These are phyloP conservation scores for Macaranga tanarius DNA, from an alignment of 441 rosid genomes.

Conservation along the genomic window DNA sequence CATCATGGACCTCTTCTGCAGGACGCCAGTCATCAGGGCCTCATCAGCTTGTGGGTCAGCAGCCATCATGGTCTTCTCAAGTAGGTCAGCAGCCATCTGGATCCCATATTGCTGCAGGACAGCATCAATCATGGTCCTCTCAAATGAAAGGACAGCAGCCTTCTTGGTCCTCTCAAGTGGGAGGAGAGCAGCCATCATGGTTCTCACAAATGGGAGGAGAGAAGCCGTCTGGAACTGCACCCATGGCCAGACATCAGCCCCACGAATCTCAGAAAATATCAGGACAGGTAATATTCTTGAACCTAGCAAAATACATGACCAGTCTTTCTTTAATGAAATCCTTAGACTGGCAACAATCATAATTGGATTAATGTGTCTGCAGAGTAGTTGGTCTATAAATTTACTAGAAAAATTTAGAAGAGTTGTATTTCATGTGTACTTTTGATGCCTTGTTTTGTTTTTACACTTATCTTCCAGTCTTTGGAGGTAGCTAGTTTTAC, in stretches of 20 bases:
- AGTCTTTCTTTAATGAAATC: too few species aligned
- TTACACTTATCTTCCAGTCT: too few species aligned
- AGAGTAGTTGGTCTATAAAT: too few species aligned
- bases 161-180: not conserved
- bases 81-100: constrained; percentile 14
- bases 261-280: constrained; percentile 17
- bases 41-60: constrained; percentile 9
- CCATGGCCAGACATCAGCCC: constrained; percentile 9
- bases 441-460: too few species aligned
- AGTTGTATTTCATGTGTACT: too few species aligned
- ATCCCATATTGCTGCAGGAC: constrained; percentile 18
- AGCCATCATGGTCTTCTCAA: constrained; percentile 15
- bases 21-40: constrained; percentile 31
- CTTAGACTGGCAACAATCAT: too few species aligned
- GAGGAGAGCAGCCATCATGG: constrained; percentile 12
- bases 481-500: too few species aligned
- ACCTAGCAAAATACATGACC: not conserved
- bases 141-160: constrained; percentile 31
- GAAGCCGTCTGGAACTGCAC: constrained; percentile 17
- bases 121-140: constrained; percentile 32
- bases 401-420: too few species aligned
- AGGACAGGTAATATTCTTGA: constrained; percentile 6
- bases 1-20: constrained; percentile 27
- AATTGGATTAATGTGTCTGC: too few species aligned
- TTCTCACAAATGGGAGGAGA: not conserved